Conservation (phyloP, 2,329 filamentous ascomycete genomes). For the Aspergillus carbonarius region DNA sequence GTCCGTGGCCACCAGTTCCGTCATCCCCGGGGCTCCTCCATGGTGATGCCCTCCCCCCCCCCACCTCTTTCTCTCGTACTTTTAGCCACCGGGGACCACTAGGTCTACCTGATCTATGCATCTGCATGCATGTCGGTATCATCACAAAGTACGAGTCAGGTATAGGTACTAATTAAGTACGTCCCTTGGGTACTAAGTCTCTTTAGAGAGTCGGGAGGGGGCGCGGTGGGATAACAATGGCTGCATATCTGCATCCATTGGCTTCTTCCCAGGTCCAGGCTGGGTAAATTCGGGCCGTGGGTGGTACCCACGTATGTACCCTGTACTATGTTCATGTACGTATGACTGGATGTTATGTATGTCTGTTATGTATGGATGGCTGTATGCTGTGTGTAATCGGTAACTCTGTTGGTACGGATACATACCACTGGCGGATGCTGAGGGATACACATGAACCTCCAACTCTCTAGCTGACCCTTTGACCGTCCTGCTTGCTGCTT, state of each 20-base stretch:
- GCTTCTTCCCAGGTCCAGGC: not conserved
- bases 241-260: too few relatives aligned
- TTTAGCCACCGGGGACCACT: not conserved
- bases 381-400: not conserved
- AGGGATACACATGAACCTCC: not conserved
- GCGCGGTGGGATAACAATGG: not conserved
- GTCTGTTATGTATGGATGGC: constrained; percentile 4
- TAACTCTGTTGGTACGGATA: not conserved
- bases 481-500: not conserved
- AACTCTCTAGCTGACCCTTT: not conserved
- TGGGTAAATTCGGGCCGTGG: not conserved
- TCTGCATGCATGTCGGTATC: not conserved
- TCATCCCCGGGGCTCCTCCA: not conserved
- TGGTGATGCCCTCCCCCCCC: not conserved
- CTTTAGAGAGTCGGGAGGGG: not conserved
- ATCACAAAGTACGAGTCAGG: constrained; percentile 1
- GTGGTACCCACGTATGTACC: not conserved
- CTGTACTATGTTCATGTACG: not conserved
- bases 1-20: not conserved
- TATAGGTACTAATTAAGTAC: not conserved
- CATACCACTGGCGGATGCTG: not conserved
- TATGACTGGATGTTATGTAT: not conserved
- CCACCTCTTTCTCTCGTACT: not conserved
- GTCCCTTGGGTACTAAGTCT: not conserved
- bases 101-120: not conserved